Evolutionary conservation across 106 monocot species (phyloP), one percentile per base, ranked within the genome.

Genomic region (Acorus gramineus): DNA sequence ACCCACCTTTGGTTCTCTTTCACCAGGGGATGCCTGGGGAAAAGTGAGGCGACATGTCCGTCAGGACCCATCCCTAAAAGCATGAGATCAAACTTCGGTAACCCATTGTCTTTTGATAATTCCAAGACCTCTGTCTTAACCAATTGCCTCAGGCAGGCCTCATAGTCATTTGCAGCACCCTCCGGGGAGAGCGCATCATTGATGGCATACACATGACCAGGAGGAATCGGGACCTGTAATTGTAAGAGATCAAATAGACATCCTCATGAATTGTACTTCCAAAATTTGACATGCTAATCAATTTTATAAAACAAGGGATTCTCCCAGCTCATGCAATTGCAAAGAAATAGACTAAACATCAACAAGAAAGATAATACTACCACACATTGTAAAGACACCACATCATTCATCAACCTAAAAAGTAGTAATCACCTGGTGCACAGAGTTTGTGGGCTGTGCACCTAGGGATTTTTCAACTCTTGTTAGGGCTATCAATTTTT

Each of bases 81-180:
- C 87, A 87, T 81, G 14, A 87, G 80, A 75, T 87, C 80, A 67
- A 87, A 87, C 53, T 63, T 69, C 6, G 87, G 87, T 53, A 84
- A 78, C 14, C 77, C 81, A 42, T 75, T 71, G 4, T 75, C 3
- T 11, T 64, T 3, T 52, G 72, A 75, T 54, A 64, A n/a, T n/a
- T 68, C 55, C n/a, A 87, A 10, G 5, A 77, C 66, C 6, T 77
- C 73, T 42, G 53, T 14, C 50, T 65, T 74, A 0, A 86, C 83
- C 43, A 86, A 62, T 48, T 82, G 66, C 59, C 82, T 86, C 46
- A 86, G 50, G 56, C 76, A 48, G 46, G 49, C 47, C 50, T 82
- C 82, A 62, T 86, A 86, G 66, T 82, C 82, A 46, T 82, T 82
- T 2, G 86, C 86, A 4, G 82, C 86, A 46, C 67, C 78, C 57